These are phyloP conservation scores for Lunasporangiospora selenospora DNA, from an alignment of 192 early-diverging fungal species.

Conservation along the genomic window DNA sequence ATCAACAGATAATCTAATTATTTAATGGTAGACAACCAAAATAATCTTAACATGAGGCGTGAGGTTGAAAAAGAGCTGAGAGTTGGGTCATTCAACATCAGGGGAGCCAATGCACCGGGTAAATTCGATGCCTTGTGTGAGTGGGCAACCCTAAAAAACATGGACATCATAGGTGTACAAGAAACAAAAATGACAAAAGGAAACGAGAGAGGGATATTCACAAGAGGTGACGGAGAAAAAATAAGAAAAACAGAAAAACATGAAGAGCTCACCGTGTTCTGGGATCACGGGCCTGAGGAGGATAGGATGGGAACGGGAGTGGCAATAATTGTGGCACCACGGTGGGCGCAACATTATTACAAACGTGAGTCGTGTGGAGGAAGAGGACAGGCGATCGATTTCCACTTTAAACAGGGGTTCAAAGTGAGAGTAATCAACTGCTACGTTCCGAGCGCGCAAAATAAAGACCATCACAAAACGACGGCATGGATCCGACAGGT, in stretches of 20 bases:
- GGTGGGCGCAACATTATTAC: neutral
- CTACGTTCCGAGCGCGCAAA: slow-evolving; percentile 8
- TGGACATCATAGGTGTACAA: neutral
- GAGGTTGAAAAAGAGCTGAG: neutral
- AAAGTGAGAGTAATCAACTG: slow-evolving; percentile 1
- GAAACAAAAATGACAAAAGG: slow-evolving; percentile 1
- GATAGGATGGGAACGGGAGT: neutral
- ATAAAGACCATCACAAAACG: no score
- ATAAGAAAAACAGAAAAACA: no score
- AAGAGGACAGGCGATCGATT: neutral
- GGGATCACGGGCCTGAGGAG: neutral
- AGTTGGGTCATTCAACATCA: neutral
- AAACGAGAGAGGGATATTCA: neutral
- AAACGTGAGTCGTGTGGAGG: neutral
- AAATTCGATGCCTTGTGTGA: neutral
- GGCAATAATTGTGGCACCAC: neutral
- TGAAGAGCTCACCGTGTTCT: no score
- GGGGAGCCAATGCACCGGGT: neutral
- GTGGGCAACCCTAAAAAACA: neutral
- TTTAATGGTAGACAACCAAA: neutral
- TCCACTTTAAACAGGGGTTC: slow-evolving; percentile 5
- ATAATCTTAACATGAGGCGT: neutral
- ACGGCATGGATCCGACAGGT: no score
- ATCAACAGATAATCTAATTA: neutral
- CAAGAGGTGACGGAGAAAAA: neutral